Evolutionary conservation across 495 filamentous ascomycete species (phyloP).

Genomic region (Tirmania nivea): DNA sequence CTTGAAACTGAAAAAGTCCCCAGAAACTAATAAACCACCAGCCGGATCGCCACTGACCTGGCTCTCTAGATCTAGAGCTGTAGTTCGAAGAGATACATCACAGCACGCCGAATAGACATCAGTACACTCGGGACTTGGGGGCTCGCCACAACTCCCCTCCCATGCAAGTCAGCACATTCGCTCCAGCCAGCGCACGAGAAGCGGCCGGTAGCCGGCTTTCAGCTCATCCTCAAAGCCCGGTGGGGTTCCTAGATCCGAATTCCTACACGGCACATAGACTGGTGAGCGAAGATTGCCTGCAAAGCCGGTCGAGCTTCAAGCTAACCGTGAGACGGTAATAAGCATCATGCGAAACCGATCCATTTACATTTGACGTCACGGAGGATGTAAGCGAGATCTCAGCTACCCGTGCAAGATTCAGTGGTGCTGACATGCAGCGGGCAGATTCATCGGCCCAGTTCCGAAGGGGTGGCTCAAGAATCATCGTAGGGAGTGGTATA

Average conservation of each 20-base stretch:
- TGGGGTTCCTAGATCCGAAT: conserved; percentile 8
- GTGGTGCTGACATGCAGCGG: neutral
- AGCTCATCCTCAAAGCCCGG: no score
- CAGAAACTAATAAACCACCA: no score
- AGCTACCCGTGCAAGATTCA: neutral
- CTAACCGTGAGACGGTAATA: neutral
- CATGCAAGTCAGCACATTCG: no score
- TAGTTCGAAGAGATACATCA: no score
- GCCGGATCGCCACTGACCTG: no score
- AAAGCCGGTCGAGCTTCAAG: neutral
- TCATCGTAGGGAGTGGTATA: conserved; percentile 17
- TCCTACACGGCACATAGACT: conserved; percentile 18
- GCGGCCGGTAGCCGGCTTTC: no score
- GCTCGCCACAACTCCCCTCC: no score
- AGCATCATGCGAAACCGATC: conserved; percentile 16
- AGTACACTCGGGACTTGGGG: no score
- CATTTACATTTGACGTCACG: conserved; percentile 18
- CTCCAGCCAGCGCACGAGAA: no score
- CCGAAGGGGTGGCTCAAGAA: conserved; percentile 16
- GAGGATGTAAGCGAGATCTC: conserved; percentile 10
- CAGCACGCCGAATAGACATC: no score
- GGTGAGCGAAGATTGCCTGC: neutral
- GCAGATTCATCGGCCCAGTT: conserved; percentile 17
- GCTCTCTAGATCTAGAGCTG: no score
- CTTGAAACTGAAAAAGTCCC: no score